These are phyloP conservation scores for Candida maltosa DNA, from an alignment of 805 yeast species.

Conservation along the genomic window DNA sequence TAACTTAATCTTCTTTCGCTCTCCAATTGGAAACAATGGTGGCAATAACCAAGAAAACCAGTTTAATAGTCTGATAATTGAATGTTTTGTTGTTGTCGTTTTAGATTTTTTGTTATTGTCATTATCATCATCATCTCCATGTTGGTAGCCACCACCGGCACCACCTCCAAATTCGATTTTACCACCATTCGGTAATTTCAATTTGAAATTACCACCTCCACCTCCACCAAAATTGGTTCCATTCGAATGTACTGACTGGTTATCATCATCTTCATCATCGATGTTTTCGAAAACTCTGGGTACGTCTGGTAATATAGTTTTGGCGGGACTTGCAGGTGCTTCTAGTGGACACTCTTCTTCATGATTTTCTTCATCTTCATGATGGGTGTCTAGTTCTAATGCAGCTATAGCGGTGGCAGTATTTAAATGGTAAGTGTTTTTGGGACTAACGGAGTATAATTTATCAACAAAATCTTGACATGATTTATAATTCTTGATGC, in stretches of 20 bases:
- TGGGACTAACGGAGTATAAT: conserved; percentile 39
- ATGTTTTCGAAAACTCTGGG: conserved; percentile 3
- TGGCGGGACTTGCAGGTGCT: too few species aligned
- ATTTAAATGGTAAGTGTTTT: conserved; percentile 33
- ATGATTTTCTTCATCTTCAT: conserved; percentile 10
- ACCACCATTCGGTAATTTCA: conserved; percentile 19
- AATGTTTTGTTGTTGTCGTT: not conserved
- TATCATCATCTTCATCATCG: conserved; percentile 5
- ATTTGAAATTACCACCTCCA: conserved; percentile 21
- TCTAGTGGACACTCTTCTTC: too few species aligned
- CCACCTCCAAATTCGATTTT: conserved; percentile 25
- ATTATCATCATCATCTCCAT: conserved; percentile 6
- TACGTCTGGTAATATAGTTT: conserved; percentile 1
- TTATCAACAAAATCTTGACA: conserved; percentile 29
- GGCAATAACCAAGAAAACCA: conserved; percentile 23
- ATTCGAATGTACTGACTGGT: conserved; percentile 1
- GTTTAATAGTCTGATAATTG: conserved; percentile 6
- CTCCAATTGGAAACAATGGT: conserved; percentile 11
- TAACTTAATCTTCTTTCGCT: not conserved
- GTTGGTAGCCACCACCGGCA: conserved; percentile 22
- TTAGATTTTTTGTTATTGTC: conserved; percentile 1
- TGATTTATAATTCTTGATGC: conserved; percentile 15
- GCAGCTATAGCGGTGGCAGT: conserved; percentile 23
- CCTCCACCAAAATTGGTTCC: conserved; percentile 22
- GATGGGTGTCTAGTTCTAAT: too few species aligned